Evolutionary conservation across 2,329 filamentous ascomycete species (phyloP).

Genomic region (Colletotrichum orchidophilum): DNA sequence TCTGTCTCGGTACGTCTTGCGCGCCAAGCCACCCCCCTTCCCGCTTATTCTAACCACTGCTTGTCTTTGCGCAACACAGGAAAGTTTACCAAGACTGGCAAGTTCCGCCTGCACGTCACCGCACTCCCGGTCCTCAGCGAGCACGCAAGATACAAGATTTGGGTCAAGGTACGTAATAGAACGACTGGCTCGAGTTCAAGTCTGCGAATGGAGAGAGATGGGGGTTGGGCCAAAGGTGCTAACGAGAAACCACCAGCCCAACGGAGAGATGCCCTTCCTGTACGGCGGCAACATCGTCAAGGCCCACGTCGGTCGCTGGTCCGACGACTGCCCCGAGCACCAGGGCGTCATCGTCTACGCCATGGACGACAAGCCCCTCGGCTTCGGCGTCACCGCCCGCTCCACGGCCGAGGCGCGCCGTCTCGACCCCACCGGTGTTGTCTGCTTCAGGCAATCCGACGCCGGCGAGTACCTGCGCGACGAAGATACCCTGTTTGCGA

Average conservation of each 20-base stretch:
- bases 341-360: slow-evolving; percentile 89
- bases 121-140: slow-evolving; percentile 86
- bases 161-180: slow-evolving; percentile 71
- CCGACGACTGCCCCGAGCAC: slow-evolving; percentile 92
- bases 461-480: slow-evolving; percentile 95
- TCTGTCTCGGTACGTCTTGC: slow-evolving; percentile 71
- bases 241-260: slow-evolving; percentile 56
- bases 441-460: slow-evolving; percentile 91
- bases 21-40: background rate
- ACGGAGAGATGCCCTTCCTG: slow-evolving; percentile 96
- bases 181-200: background rate
- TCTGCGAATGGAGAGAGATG: too few species aligned
- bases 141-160: slow-evolving; percentile 95
- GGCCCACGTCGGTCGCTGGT: slow-evolving; percentile 79
- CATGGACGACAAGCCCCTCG: slow-evolving; percentile 93
- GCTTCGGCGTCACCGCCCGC: slow-evolving; percentile 91
- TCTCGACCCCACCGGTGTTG: slow-evolving; percentile 89
- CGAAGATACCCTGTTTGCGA: slow-evolving; percentile 72
- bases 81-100: slow-evolving; percentile 96
- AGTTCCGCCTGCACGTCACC: slow-evolving; percentile 94
- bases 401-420: slow-evolving; percentile 84
- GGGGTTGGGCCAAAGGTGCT: background rate
- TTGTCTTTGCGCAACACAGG: slow-evolving; percentile 54
- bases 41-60: background rate
- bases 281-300: slow-evolving; percentile 89